These are phyloP conservation scores for Nymphaea colorata DNA, from an alignment of 164 flowering plant species.

Conservation along the genomic window DNA sequence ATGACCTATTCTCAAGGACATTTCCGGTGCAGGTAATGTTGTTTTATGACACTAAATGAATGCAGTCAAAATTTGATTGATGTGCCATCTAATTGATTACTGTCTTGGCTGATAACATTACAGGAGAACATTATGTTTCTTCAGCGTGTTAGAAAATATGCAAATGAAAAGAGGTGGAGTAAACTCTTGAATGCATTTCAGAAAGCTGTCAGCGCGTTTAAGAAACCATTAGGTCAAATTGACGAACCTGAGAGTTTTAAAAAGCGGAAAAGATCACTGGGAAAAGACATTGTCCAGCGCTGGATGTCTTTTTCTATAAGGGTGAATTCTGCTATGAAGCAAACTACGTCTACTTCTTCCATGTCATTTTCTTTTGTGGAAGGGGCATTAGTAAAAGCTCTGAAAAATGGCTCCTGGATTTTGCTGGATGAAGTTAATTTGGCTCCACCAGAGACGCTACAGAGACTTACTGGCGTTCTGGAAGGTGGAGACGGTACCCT, in stretches of 20 bases:
- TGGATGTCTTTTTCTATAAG: conserved; percentile 54
- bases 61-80: no score
- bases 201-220: conserved; percentile 17
- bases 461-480: conserved; percentile 79
- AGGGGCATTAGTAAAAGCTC: conserved; percentile 84
- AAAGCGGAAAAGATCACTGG: conserved; percentile 59
- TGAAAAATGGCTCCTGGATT: conserved; percentile 87
- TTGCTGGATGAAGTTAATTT: conserved; percentile 96
- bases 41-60: background rate
- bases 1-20: conserved; percentile 40
- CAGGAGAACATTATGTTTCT: conserved; percentile 20
- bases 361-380: conserved; percentile 90
- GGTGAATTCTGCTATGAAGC: conserved; percentile 37
- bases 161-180: conserved; percentile 44
- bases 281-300: conserved; percentile 22
- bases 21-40: conserved; percentile 42
- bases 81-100: no score
- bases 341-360: conserved; percentile 42
- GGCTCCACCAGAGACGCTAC: conserved; percentile 95
- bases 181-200: conserved; percentile 34
- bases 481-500: conserved; percentile 77
- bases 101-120: background rate
- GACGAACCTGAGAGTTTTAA: conserved; percentile 26
- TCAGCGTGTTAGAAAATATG: conserved; percentile 17
- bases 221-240: conserved; percentile 13